Evolutionary conservation across 2,329 filamentous ascomycete species (phyloP), one percentile per base, ranked within the genome.

Genomic region (Epichloe festucae): DNA sequence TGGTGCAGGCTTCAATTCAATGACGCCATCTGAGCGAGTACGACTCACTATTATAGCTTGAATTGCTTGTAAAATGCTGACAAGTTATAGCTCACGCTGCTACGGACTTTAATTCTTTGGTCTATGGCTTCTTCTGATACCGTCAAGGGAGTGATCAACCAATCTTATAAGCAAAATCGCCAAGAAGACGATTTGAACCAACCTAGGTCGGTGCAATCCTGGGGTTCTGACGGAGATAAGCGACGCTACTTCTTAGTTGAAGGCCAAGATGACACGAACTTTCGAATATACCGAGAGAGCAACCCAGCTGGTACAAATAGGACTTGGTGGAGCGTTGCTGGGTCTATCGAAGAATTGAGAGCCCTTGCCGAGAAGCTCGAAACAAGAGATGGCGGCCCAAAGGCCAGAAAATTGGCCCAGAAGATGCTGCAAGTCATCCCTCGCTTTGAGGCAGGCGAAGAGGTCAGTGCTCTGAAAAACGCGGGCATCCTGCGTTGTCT

Each of bases 231-330:
- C 65, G 88, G 87, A 57, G 84, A 95, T 60, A 95, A 93, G 73
- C 83, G 93, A 52, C 83, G 89, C 54, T 98, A 97, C 69, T 98
- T 86, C 73, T 74, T 98, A 46, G 80, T 98, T 55, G 93, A 98
- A 69, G 93, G 93, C 12, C 80, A 88, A 58, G 91, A 97, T 60
- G 90, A 98, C 67, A 97, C 91, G 3, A 79, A 86, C 55, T 98
- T 98, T 67, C 81, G 93, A 56, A 79, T 98, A 44, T 98, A 98
- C 67, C 80, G 93, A 50, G 93, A 98, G 69, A 91, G 87, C 68
- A 94, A 95, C 62, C 85, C 88, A 12, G 82, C 82, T 5, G 77
- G 84, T 35, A 79, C 85, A 45, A 84, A 84, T 55, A 70, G 81
- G 55, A 89, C 87, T 23, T 98, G 93, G 93, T 89, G 88, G 79